These are phyloP conservation scores for Cladosporium velox DNA, from an alignment of 2,329 filamentous ascomycete species.

Conservation along the genomic window DNA sequence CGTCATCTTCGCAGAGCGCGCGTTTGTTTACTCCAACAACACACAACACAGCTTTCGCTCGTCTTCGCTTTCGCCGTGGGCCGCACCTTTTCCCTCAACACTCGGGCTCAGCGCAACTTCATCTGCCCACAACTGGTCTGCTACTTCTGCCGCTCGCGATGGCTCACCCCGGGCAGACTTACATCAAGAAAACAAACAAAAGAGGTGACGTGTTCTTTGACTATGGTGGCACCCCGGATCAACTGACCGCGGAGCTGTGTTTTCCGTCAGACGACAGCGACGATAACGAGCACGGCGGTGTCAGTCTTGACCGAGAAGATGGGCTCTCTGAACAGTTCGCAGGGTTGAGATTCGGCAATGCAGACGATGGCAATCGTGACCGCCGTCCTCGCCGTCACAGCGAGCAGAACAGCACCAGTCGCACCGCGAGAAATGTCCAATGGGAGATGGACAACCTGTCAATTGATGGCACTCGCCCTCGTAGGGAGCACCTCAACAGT, in stretches of 20 bases:
- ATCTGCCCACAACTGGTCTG: not conserved
- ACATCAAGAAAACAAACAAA: not conserved
- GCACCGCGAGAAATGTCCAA: not conserved
- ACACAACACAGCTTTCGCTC: not conserved
- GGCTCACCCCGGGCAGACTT: not conserved
- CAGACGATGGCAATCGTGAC: not conserved
- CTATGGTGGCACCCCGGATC: not conserved
- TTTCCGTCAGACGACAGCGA: not conserved
- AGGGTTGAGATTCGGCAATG: not conserved
- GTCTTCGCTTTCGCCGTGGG: not conserved
- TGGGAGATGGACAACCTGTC: not conserved
- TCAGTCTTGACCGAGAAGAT: not conserved
- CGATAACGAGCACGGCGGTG: not conserved
- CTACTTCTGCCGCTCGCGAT: not conserved
- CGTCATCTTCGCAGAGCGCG: not conserved
- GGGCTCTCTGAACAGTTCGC: not conserved
- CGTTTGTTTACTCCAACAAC: not conserved
- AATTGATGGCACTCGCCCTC: not conserved
- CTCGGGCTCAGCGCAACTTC: not conserved
- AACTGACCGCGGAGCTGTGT: not conserved
- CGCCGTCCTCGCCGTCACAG: not conserved
- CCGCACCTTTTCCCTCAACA: not conserved
- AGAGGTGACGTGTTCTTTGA: not conserved
- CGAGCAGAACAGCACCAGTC: not conserved
- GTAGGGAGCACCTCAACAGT: not conserved